phyloP scores from a whole-genome alignment of 495 filamentous ascomycete genomes.

The Sphaerosporella brunnea region DNA sequence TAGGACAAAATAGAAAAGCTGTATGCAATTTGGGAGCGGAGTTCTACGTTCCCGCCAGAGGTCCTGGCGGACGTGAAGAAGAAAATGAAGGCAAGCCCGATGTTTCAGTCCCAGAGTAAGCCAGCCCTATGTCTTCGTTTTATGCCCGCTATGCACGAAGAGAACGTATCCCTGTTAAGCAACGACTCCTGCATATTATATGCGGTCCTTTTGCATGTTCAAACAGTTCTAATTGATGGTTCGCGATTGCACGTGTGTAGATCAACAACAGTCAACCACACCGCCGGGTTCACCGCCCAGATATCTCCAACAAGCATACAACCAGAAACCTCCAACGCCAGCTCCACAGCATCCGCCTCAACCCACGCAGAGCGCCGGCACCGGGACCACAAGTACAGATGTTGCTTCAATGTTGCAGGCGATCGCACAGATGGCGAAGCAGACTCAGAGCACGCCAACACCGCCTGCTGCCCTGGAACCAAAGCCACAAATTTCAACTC shows the following conservation, averaged over 20 bases:
- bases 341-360: conserved; percentile 25
- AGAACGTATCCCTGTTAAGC: neutral
- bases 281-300: conserved; percentile 61
- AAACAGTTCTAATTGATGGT: conserved; percentile 2
- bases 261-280: conserved; percentile 55
- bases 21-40: conserved; percentile 95
- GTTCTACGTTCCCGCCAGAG: conserved; percentile 65
- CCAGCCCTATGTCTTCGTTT: neutral
- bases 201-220: neutral
- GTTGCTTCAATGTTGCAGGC: conserved; percentile 56
- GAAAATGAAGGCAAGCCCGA: conserved; percentile 46
- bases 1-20: conserved; percentile 96
- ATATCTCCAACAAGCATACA: conserved; percentile 35
- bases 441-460: conserved; percentile 44
- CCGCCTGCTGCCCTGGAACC: conserved; percentile 34
- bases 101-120: conserved; percentile 40
- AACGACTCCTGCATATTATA: neutral
- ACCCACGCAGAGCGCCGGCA: conserved; percentile 13
- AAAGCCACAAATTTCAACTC: conserved; percentile 25
- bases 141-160: conserved; percentile 10
- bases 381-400: conserved; percentile 29
- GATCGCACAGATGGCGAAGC: conserved; percentile 68
- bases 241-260: conserved; percentile 21
- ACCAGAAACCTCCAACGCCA: conserved; percentile 26
- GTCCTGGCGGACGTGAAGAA: conserved; percentile 78